Conservation (phyloP, 2,329 filamentous ascomycete species). For the Penicillium corylophilum region DNA sequence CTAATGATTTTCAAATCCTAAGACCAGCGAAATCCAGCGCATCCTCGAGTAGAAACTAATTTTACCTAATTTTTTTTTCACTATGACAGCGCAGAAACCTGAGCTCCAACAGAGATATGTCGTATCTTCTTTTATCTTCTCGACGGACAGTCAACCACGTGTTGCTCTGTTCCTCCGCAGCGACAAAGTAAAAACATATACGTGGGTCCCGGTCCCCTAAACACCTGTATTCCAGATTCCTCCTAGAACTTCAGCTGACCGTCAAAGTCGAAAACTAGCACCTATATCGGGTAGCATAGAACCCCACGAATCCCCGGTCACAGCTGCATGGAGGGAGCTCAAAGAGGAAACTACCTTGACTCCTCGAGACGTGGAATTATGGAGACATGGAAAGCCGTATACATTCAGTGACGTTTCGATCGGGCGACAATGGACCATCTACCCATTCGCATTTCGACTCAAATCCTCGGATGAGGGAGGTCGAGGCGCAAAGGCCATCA, state of each 20-base stretch:
- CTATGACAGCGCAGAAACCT: conserved; percentile 10
- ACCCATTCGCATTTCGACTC: conserved; percentile 59
- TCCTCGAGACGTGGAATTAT: conserved; percentile 47
- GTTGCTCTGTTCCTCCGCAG: conserved; percentile 65
- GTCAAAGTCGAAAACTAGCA: conserved; percentile 54
- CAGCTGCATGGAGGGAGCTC: conserved; percentile 63
- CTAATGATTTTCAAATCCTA: too few species aligned
- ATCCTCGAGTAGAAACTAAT: too few species aligned
- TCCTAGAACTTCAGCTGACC: neutral
- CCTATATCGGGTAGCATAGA: conserved; percentile 65
- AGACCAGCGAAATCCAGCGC: too few species aligned
- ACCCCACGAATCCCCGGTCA: conserved; percentile 52
- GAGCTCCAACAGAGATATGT: conserved; percentile 32
- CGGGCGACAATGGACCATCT: conserved; percentile 60
- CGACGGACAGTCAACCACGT: conserved; percentile 30
- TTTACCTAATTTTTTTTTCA: too few species aligned
- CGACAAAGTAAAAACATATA: conserved; percentile 59
- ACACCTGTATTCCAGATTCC: neutral
- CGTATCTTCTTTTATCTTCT: conserved; percentile 49
- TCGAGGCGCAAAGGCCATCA: conserved; percentile 48
- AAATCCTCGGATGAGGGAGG: conserved; percentile 34
- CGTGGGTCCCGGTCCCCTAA: too few species aligned
- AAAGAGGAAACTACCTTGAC: conserved; percentile 61
- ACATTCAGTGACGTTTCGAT: conserved; percentile 55
- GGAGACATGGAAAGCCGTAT: conserved; percentile 60